phyloP scores from a whole-genome alignment of 805 yeast genomes.

The Hanseniaspora lindneri region DNA sequence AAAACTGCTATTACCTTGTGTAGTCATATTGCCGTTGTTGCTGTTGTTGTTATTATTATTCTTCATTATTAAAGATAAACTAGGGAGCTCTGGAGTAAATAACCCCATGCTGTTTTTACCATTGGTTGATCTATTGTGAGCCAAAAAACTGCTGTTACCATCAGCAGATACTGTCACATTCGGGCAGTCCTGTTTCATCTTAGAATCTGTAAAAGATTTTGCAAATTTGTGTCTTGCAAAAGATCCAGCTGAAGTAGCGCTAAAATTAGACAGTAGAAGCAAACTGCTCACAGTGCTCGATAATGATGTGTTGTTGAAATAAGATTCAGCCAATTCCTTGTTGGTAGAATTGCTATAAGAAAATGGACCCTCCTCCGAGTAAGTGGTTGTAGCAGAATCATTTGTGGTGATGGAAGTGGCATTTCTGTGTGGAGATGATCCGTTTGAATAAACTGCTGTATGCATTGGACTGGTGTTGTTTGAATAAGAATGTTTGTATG shows the following conservation, averaged over 20 bases:
- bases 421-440: conserved; percentile 4
- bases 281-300: conserved; percentile 31
- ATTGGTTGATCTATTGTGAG: conserved; percentile 9
- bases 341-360: neutral
- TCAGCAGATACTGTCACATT: conserved; percentile 2
- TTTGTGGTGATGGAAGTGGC: conserved; percentile 17
- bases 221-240: conserved; percentile 61
- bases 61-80: conserved; percentile 28
- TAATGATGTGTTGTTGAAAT: conserved; percentile 38
- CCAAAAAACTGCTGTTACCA: neutral
- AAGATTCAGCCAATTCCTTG: conserved; percentile 23
- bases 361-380: conserved; percentile 9
- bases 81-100: conserved; percentile 25
- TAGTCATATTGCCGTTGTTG: too few relatives aligned
- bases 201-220: conserved; percentile 27
- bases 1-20: conserved; percentile 18
- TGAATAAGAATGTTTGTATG: conserved; percentile 6
- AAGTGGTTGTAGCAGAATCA: conserved; percentile 14
- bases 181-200: conserved; percentile 16
- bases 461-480: conserved; percentile 3
- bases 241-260: conserved; percentile 86
- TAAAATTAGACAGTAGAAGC: conserved; percentile 47
- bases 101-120: conserved; percentile 23
- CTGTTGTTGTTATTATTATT: conserved; percentile 19
- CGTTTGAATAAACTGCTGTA: neutral